A percentile compares a stretch with the other conserved stretches of the same genome.
phyloP scores from a whole-genome alignment of 1,139 yeast genomes.

The Hemisphaericaspora xylanilytica region DNA sequence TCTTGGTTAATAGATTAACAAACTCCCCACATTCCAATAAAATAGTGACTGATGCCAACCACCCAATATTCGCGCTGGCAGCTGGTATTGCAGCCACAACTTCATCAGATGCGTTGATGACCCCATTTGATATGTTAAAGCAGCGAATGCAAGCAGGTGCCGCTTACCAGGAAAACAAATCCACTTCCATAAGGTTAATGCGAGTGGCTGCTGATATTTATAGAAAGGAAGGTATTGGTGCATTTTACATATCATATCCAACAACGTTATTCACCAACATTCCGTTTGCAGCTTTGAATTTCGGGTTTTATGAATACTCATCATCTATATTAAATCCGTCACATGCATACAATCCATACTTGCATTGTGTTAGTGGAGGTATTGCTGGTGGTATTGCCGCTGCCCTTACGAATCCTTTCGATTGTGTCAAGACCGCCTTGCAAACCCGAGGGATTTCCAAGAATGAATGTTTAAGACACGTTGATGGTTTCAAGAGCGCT shows the following conservation, averaged over 20 bases:
- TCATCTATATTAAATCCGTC: slow-evolving; percentile 77
- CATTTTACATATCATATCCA: slow-evolving; percentile 92
- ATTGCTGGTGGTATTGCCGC: slow-evolving; percentile 96
- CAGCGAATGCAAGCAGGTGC: slow-evolving; percentile 55
- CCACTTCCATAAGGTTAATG: slow-evolving; percentile 28
- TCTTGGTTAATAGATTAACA: slow-evolving; percentile 43
- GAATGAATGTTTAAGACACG: slow-evolving; percentile 50
- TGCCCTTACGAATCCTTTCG: slow-evolving; percentile 93
- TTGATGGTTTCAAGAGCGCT: slow-evolving; percentile 72
- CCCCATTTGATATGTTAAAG: slow-evolving; percentile 94
- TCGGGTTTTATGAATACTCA: slow-evolving; percentile 86
- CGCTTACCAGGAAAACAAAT: slow-evolving; percentile 12
- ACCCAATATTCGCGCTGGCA: slow-evolving; percentile 76
- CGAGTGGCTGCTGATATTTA: slow-evolving; percentile 52
- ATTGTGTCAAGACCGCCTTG: slow-evolving; percentile 87
- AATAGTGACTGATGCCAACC: slow-evolving; percentile 61
- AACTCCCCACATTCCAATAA: slow-evolving; percentile 29
- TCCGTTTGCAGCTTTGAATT: slow-evolving; percentile 94
- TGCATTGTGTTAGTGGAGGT: slow-evolving; percentile 94
- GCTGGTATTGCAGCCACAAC: slow-evolving; percentile 96
- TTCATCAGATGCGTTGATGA: slow-evolving; percentile 94
- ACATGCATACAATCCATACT: slow-evolving; percentile 78
- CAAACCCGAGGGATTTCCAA: slow-evolving; percentile 69
- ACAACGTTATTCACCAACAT: slow-evolving; percentile 90
- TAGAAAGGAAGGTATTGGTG: slow-evolving; percentile 71